Percentiles rank a stretch among this genome's conserved stretches.
These are phyloP conservation scores for Yarrowia sp. DNA, from an alignment of 805 yeast genomes.

Conservation along the genomic window DNA sequence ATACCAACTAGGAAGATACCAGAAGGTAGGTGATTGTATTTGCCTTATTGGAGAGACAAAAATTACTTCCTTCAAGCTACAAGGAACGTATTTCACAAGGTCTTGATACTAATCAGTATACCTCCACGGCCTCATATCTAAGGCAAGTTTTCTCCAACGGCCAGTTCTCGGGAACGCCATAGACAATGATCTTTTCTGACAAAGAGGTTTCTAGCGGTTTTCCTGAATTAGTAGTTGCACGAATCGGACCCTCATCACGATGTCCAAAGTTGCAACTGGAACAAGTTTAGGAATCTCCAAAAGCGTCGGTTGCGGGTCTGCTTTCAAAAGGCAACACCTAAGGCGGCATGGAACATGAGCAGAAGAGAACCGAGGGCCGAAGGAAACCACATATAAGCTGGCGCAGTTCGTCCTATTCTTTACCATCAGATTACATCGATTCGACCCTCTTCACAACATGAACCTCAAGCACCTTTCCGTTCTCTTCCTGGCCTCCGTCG, in stretches of 20 bases:
- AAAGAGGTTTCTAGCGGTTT: background rate
- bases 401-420: background rate
- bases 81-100: no score
- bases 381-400: conserved; percentile 2
- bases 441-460: background rate
- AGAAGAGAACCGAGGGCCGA: no score
- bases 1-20: no score
- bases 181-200: background rate
- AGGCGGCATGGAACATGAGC: conserved; percentile 1
- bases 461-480: conserved; percentile 5
- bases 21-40: no score
- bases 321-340: background rate
- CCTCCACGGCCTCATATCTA: background rate
- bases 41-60: no score
- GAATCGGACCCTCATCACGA: no score
- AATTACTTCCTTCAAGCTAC: no score
- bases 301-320: background rate
- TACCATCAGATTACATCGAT: background rate
- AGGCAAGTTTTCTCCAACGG: background rate
- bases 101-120: no score
- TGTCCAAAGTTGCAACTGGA: background rate
- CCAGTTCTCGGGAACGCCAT: background rate
- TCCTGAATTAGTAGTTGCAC: background rate
- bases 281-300: background rate
- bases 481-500: conserved; percentile 15